Percentiles rank a stretch among this genome's conserved stretches.
phyloP scores from a whole-genome alignment of 2,329 filamentous ascomycete genomes.

The Knufia fluminis region DNA sequence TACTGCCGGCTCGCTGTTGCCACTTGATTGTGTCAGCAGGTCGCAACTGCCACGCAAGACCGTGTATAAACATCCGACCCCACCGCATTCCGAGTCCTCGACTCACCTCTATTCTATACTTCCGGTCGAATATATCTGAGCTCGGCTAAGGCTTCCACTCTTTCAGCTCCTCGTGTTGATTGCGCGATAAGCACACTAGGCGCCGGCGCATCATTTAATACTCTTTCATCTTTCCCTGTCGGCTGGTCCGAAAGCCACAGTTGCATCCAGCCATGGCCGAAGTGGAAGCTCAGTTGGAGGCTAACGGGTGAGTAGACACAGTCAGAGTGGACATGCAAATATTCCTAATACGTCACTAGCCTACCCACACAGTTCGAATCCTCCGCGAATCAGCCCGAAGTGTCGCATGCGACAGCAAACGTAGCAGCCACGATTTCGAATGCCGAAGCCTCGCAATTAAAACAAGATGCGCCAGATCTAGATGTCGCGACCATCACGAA shows the following conservation, averaged over 20 bases:
- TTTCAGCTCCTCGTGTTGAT: too few species aligned
- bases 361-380: slow-evolving; percentile 21
- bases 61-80: slow-evolving; percentile 3
- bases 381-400: slow-evolving; percentile 18
- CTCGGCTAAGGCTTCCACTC: neutral
- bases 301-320: slow-evolving; percentile 19
- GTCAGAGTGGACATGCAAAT: neutral
- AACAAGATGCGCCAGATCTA: slow-evolving; percentile 7
- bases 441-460: slow-evolving; percentile 13
- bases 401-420: slow-evolving; percentile 18
- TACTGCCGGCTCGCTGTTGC: slow-evolving; percentile 14
- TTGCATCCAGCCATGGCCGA: slow-evolving; percentile 19
- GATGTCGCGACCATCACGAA: slow-evolving; percentile 2
- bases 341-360: slow-evolving; percentile 16
- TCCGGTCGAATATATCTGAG: neutral
- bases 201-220: slow-evolving; percentile 1
- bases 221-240: neutral
- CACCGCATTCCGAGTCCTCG: neutral
- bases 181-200: neutral
- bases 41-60: neutral
- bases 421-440: slow-evolving; percentile 21
- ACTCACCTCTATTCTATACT: slow-evolving; percentile 11
- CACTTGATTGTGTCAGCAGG: slow-evolving; percentile 23
- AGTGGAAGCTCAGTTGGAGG: slow-evolving; percentile 22
- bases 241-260: slow-evolving; percentile 2